A percentile compares a stretch with the other conserved stretches of the same genome.
phyloP scores from a whole-genome alignment of 176 grass and related monocot species.

The Triticum urartu region DNA sequence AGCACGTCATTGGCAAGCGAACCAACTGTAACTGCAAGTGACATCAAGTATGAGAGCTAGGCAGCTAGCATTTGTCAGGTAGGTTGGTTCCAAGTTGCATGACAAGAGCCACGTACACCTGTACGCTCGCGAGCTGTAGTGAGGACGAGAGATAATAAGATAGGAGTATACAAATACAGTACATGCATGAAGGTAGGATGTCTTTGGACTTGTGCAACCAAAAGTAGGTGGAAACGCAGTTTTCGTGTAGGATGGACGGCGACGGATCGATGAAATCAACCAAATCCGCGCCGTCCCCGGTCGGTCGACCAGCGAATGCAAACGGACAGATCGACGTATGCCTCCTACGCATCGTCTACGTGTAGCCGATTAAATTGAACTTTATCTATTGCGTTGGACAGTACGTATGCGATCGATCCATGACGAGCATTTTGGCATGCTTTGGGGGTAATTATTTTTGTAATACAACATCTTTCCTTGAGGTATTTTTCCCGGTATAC shows the following conservation, averaged over 20 bases:
- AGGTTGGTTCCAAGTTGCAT: not conserved
- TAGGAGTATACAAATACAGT: too few species aligned
- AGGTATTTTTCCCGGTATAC: too few species aligned
- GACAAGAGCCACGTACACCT: not conserved
- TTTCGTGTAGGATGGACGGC: not conserved
- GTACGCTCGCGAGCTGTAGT: not conserved
- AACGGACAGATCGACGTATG: too few species aligned
- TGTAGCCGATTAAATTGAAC: too few species aligned
- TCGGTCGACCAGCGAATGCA: too few species aligned
- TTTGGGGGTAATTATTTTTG: too few species aligned
- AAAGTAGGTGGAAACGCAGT: not conserved
- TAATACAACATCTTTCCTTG: too few species aligned
- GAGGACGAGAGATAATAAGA: slow-evolving; percentile 6
- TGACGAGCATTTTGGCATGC: too few species aligned
- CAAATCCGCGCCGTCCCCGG: not conserved
- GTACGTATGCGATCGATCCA: too few species aligned
- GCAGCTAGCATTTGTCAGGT: not conserved
- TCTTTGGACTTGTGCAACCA: not conserved
- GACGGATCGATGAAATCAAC: not conserved
- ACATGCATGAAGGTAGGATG: too few species aligned
- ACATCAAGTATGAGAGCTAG: not conserved
- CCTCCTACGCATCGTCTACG: not conserved
- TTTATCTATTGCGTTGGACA: too few species aligned
- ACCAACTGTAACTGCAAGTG: not conserved
- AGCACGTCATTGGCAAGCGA: not conserved